Percentiles rank a stretch among this genome's conserved stretches.
These are phyloP conservation scores for Sugiyamaella qingdaonensis DNA, from an alignment of 805 yeast genomes.

Conservation along the genomic window DNA sequence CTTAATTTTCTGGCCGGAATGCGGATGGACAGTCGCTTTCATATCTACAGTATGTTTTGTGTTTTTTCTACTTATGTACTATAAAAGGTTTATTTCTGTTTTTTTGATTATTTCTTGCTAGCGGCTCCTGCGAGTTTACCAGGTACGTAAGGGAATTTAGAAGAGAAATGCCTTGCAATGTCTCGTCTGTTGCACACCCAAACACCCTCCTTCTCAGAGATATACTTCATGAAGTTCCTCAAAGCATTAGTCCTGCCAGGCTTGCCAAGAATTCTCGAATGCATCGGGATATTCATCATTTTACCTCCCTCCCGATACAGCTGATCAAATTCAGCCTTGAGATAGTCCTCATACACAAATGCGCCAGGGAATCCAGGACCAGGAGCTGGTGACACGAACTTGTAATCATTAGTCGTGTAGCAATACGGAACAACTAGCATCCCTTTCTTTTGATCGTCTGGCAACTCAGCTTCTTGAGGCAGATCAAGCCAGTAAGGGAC, in stretches of 20 bases:
- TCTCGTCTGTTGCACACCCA: conserved; percentile 38
- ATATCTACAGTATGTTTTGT: too few species aligned
- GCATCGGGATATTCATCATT: conserved; percentile 38
- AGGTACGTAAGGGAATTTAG: conserved; percentile 9
- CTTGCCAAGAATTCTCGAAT: conserved; percentile 36
- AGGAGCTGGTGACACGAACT: conserved; percentile 20
- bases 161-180: conserved; percentile 30
- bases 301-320: conserved; percentile 37
- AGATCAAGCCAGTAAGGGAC: conserved; percentile 22
- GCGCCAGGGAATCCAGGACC: conserved; percentile 28
- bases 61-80: too few species aligned
- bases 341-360: conserved; percentile 30
- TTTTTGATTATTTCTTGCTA: not conserved
- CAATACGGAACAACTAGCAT: conserved; percentile 33
- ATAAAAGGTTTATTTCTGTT: too few species aligned
- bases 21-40: too few species aligned
- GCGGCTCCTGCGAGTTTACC: not conserved
- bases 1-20: too few species aligned
- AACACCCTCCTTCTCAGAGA: conserved; percentile 33
- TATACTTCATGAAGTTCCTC: conserved; percentile 35
- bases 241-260: conserved; percentile 38
- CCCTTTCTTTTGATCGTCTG: conserved; percentile 21
- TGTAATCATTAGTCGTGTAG: conserved; percentile 31
- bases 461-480: conserved; percentile 29
- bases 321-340: conserved; percentile 38